Evolutionary conservation across 345 rosid species (phyloP).

Genomic region (Durio zibethinus): DNA sequence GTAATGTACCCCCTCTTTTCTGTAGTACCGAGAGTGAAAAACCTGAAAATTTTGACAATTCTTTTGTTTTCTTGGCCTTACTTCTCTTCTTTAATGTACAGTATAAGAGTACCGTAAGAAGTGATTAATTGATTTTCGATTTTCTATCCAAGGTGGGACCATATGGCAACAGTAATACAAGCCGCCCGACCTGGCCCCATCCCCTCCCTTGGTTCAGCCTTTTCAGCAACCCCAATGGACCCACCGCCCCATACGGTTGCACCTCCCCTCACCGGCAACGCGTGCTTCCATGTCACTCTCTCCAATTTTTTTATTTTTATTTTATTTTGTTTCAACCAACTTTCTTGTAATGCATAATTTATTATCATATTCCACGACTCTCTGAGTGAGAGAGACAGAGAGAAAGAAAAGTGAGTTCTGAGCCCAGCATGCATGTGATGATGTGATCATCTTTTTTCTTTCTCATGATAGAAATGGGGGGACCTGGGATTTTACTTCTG

Average conservation of each 20-base stretch:
- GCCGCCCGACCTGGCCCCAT: neutral
- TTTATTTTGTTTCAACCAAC: neutral
- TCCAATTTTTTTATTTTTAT: neutral
- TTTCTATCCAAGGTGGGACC: conserved; percentile 28
- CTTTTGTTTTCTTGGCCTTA: neutral
- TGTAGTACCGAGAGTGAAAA: neutral
- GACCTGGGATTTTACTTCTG: conserved; percentile 17
- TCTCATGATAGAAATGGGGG: conserved; percentile 29
- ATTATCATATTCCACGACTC: conserved; percentile 7
- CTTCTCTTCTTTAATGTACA: neutral
- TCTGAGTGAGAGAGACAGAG: neutral
- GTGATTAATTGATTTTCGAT: conserved; percentile 6
- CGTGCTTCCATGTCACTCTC: conserved; percentile 65
- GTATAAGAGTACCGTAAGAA: conserved; percentile 17
- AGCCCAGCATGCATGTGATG: conserved; percentile 34
- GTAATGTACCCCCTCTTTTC: neutral
- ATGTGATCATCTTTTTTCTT: neutral
- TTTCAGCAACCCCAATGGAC: conserved; percentile 46
- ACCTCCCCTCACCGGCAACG: conserved; percentile 69
- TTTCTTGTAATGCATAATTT: conserved; percentile 19
- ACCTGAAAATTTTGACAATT: conserved; percentile 9
- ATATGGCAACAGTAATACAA: conserved; percentile 5
- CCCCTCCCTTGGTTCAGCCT: conserved; percentile 25
- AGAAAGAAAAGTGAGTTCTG: neutral
- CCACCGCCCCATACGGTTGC: conserved; percentile 81